Percentiles rank a stretch among this genome's conserved stretches.
These are phyloP conservation scores for Knufia fluminis DNA, from an alignment of 2,329 filamentous ascomycete species.

Conservation along the genomic window DNA sequence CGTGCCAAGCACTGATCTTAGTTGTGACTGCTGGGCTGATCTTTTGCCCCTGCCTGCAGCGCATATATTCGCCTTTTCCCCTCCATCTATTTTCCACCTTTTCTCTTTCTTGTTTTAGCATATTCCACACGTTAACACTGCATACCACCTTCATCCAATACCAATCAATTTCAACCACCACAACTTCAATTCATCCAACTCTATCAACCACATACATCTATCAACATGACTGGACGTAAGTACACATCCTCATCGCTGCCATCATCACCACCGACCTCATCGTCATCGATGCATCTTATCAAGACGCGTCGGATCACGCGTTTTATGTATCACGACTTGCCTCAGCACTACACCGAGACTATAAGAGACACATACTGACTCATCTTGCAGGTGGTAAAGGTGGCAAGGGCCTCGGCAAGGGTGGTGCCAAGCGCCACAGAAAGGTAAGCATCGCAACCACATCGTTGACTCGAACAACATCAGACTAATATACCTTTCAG, in stretches of 20 bases:
- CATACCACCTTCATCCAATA: conserved; percentile 14
- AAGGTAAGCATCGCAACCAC: conserved; percentile 48
- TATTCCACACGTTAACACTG: conserved; percentile 10
- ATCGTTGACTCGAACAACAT: conserved; percentile 34
- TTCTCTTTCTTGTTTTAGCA: conserved; percentile 13
- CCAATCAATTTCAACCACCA: conserved; percentile 8
- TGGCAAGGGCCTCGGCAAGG: conserved; percentile 47
- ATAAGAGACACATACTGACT: conserved; percentile 11
- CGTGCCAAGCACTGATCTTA: conserved; percentile 2
- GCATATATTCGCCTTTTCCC: conserved; percentile 16
- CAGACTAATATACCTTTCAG: conserved; percentile 36
- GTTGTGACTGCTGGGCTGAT: conserved; percentile 2
- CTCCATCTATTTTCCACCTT: conserved; percentile 13
- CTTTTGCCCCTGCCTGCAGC: conserved; percentile 8
- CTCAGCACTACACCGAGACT: conserved; percentile 5
- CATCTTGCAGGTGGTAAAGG: conserved; percentile 42
- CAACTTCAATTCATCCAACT: conserved; percentile 16
- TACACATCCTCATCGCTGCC: conserved; percentile 21
- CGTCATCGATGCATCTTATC: conserved; percentile 10
- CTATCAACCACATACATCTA: conserved; percentile 25
- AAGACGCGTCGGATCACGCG: conserved; percentile 5
- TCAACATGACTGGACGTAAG: conserved; percentile 54
- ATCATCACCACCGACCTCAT: conserved; percentile 11
- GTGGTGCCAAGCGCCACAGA: conserved; percentile 92
- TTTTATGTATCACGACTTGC: conserved; percentile 37